These are phyloP conservation scores for Ascobolus immersus DNA, from an alignment of 495 filamentous ascomycete species.

Conservation along the genomic window DNA sequence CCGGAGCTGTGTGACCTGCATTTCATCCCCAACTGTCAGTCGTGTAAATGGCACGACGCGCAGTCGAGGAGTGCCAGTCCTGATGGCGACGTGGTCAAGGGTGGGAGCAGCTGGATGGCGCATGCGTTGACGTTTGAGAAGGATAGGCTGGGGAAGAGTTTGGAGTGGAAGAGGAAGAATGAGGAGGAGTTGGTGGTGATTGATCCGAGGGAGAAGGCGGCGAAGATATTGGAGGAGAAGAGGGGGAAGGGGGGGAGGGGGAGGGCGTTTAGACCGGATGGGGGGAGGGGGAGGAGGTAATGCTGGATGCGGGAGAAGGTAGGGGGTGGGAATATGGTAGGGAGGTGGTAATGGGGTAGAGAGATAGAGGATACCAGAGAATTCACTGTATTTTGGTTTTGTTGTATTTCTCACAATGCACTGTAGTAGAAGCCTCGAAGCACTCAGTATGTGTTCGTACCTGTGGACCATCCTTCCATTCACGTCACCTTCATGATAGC, in stretches of 20 bases:
- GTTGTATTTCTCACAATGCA: too few species aligned
- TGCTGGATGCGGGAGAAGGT: background rate
- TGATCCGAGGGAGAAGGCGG: slow-evolving; percentile 69
- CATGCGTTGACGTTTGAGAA: slow-evolving; percentile 67
- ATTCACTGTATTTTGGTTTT: too few species aligned
- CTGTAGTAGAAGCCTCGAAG: too few species aligned
- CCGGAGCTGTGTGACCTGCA: slow-evolving; percentile 72
- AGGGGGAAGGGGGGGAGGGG: slow-evolving; percentile 26
- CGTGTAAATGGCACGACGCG: slow-evolving; percentile 52
- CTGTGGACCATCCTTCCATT: too few species aligned
- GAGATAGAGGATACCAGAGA: too few species aligned
- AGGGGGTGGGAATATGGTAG: background rate
- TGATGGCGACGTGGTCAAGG: slow-evolving; percentile 38
- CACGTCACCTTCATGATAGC: too few species aligned
- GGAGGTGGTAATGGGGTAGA: too few species aligned
- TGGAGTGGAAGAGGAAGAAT: slow-evolving; percentile 69
- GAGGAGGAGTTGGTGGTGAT: slow-evolving; percentile 81
- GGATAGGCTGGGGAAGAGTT: slow-evolving; percentile 72
- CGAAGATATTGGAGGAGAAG: slow-evolving; percentile 39
- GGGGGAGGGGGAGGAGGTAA: slow-evolving; percentile 22
- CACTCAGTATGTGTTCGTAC: too few species aligned
- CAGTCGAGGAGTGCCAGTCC: slow-evolving; percentile 25
- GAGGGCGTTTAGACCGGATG: slow-evolving; percentile 24
- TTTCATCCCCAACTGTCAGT: slow-evolving; percentile 81
- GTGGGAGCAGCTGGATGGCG: slow-evolving; percentile 30